Conservation (phyloP, 495 filamentous ascomycete species). For the Durotheca rogersii region DNA sequence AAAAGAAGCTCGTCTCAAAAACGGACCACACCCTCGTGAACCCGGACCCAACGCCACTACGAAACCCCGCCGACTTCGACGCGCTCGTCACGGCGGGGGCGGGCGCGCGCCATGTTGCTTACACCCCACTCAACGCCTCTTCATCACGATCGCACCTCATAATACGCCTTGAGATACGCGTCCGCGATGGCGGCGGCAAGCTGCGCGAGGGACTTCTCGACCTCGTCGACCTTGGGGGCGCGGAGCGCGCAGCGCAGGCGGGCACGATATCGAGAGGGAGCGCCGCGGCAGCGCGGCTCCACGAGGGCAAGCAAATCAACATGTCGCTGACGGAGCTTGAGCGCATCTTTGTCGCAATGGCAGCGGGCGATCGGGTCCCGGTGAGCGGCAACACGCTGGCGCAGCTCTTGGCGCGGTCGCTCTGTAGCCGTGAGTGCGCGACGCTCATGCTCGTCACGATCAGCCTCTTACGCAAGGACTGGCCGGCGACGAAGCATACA, state of each 20-base stretch:
- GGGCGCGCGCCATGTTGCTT: slow-evolving; percentile 54
- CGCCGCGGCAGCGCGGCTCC: slow-evolving; percentile 41
- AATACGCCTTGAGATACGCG: slow-evolving; percentile 43
- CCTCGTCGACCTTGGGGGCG: slow-evolving; percentile 51
- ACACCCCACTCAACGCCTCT: slow-evolving; percentile 58
- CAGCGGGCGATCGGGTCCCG: slow-evolving; percentile 74
- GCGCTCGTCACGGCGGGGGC: slow-evolving; percentile 14
- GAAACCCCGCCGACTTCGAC: no score
- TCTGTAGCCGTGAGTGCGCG: slow-evolving; percentile 91
- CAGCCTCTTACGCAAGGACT: slow-evolving; percentile 78
- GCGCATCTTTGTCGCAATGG: slow-evolving; percentile 54
- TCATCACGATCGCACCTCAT: slow-evolving; percentile 53
- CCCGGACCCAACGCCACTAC: no score
- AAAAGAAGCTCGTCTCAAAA: slow-evolving; percentile 64
- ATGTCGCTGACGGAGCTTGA: slow-evolving; percentile 43
- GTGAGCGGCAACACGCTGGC: slow-evolving; percentile 92
- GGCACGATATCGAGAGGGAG: no score
- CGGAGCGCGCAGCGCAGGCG: slow-evolving; percentile 71
- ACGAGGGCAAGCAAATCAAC: slow-evolving; percentile 44
- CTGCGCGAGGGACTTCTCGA: slow-evolving; percentile 58
- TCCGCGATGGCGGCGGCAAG: slow-evolving; percentile 64
- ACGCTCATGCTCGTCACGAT: slow-evolving; percentile 99
- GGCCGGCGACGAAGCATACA: slow-evolving; percentile 85
- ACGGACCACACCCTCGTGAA: neutral
- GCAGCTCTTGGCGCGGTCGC: slow-evolving; percentile 87